Evolutionary conservation across 257 asterid genomes (phyloP), one percentile per base, ranked within the genome.

Genomic region (Rehmannia glutinosa): DNA sequence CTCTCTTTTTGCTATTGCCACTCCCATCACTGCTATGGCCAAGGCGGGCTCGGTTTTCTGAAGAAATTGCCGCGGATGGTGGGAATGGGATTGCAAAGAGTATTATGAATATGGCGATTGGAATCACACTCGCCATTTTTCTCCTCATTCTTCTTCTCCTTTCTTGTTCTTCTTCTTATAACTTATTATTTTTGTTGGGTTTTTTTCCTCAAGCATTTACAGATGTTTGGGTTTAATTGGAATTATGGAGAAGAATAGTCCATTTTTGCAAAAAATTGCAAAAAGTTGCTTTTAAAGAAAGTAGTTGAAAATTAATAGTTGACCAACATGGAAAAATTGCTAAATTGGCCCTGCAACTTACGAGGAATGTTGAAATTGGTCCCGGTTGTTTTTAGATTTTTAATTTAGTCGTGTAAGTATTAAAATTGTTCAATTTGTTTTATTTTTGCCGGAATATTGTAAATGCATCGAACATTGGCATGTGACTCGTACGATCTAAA

Each of bases 61-160:
- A 43, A 33, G 75, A 15, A 47, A 32, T 62, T 38, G 66, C 66
- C 19, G 66, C 49, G 45, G 74, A 71, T 27, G 62, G 35, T 15
- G 71, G 47, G 13, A 66, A 64, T 15, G 54, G 74, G 33, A 71
- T 27, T n/a, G 81, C 74, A 45, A 68, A 62, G 69, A 78, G 76
- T 11, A 75, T 20, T 38, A 81, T 50, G 47, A 75, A 71, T 62
- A 79, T 6, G n/a, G 73, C 15, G 74, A 74, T 68, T 17, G 69
- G 55, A 62, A 64, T 70, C 68, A 19, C 16, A 53, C 38, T 53
- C 15, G 70, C 78, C 82, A 73, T 77, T 68, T 21, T 43, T 49
- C 55, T 46, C 42, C 41, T 53, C 67, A 6, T 13, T 7, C 24
- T 23, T 7, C 47, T 42, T 28, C n/a, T 12, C 8, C 13, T 35